Conservation (phyloP, 805 yeast genomes). For the Aciculoconidium aculeatum region DNA sequence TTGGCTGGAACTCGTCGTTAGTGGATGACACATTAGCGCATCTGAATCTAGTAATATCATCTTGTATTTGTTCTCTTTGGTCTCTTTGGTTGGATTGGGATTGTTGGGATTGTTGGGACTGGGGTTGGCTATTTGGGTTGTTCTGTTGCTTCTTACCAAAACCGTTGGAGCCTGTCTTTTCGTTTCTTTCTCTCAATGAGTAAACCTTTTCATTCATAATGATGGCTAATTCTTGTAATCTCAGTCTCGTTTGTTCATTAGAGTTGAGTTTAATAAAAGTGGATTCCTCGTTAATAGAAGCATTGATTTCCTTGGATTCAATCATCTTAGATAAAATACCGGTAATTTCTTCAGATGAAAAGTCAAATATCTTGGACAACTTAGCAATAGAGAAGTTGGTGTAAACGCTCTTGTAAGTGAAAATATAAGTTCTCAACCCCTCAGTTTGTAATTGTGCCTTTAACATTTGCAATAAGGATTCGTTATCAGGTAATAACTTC, state of each 20-base stretch:
- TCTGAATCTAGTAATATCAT: conserved; percentile 37
- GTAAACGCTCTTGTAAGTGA: conserved; percentile 74
- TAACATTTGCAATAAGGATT: conserved; percentile 63
- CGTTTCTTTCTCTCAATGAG: conserved; percentile 77
- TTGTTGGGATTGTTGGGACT: conserved; percentile 14
- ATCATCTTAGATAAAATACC: conserved; percentile 72
- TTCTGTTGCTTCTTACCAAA: conserved; percentile 41
- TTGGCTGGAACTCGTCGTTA: conserved; percentile 40
- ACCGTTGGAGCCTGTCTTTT: conserved; percentile 75
- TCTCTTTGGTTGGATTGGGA: conserved; percentile 30
- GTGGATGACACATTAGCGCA: conserved; percentile 39
- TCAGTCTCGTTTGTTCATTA: conserved; percentile 73
- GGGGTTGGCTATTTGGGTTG: too few species aligned
- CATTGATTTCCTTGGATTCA: conserved; percentile 69
- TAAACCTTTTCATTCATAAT: conserved; percentile 76
- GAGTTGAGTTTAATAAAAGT: conserved; percentile 55
- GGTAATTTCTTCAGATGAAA: conserved; percentile 49
- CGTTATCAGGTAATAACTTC: conserved; percentile 71
- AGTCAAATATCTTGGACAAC: conserved; percentile 61
- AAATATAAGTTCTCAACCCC: conserved; percentile 88
- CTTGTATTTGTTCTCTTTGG: conserved; percentile 26
- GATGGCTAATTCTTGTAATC: conserved; percentile 82
- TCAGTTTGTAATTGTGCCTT: conserved; percentile 76
- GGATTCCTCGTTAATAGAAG: conserved; percentile 63
- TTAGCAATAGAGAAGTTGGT: conserved; percentile 64